Percentiles rank a stretch among this genome's conserved stretches.
phyloP scores from a whole-genome alignment of 495 filamentous ascomycete species.

The Tuber magnatum region DNA sequence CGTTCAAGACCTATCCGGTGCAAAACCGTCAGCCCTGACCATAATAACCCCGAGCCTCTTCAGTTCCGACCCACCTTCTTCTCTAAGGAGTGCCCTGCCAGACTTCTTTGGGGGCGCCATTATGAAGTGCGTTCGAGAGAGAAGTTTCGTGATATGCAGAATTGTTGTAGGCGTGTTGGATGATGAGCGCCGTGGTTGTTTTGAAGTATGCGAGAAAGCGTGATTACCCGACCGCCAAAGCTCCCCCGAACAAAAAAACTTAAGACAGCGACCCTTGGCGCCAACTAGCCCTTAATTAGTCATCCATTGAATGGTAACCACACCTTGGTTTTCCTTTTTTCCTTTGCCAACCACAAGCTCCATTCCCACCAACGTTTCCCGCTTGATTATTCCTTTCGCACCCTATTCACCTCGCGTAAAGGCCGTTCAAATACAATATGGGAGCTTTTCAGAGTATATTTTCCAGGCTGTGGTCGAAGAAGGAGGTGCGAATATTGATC shows the following conservation, averaged over 20 bases:
- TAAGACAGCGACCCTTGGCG: not conserved
- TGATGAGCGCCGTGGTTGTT: not conserved
- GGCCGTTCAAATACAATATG: slow-evolving; percentile 49
- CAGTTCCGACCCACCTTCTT: slow-evolving; percentile 30
- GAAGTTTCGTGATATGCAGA: not conserved
- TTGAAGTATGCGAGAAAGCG: not conserved
- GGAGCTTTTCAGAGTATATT: slow-evolving; percentile 75
- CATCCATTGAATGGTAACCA: not conserved
- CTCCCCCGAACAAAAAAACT: not conserved
- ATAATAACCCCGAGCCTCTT: not conserved
- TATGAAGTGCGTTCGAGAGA: not conserved
- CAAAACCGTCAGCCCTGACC: not conserved
- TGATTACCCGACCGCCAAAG: not conserved
- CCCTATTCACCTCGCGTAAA: not conserved
- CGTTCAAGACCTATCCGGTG: slow-evolving; percentile 67
- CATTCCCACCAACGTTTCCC: slow-evolving; percentile 23
- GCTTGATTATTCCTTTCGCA: not conserved
- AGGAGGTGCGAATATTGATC: slow-evolving; percentile 95
- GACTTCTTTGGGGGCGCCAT: slow-evolving; percentile 47
- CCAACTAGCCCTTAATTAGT: not conserved
- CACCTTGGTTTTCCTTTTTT: slow-evolving; percentile 6
- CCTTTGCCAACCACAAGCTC: slow-evolving; percentile 11
- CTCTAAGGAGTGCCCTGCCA: slow-evolving; percentile 44
- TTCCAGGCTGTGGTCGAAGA: slow-evolving; percentile 75
- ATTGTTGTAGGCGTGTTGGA: not conserved